Conservation (phyloP, 2,329 filamentous ascomycete genomes). For the Corynespora cassiicola region DNA sequence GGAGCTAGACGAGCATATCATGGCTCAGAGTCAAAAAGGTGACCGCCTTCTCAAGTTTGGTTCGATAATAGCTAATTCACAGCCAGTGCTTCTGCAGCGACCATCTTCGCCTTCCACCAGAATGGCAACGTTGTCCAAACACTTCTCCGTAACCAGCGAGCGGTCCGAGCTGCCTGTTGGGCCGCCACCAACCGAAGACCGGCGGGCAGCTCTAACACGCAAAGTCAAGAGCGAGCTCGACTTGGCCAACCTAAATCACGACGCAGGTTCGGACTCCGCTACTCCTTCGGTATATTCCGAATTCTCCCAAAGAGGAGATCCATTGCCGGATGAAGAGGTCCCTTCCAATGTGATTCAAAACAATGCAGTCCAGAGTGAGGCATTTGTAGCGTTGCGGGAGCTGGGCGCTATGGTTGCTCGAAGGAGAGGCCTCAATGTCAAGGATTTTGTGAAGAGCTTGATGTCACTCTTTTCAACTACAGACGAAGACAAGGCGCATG, state of each 20-base stretch:
- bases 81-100: conserved; percentile 32
- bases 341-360: conserved; percentile 8
- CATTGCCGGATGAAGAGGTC: conserved; percentile 35
- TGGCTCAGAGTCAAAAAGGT: conserved; percentile 31
- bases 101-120: conserved; percentile 45
- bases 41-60: too few species aligned
- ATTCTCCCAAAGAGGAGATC: conserved; percentile 41
- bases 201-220: conserved; percentile 25
- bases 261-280: conserved; percentile 6
- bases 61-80: background rate
- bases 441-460: conserved; percentile 40
- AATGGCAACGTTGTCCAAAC: conserved; percentile 48
- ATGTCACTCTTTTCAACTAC: conserved; percentile 36
- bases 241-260: conserved; percentile 16
- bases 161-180: conserved; percentile 40
- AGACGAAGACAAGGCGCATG: conserved; percentile 9
- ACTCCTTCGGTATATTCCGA: conserved; percentile 30
- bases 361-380: conserved; percentile 32
- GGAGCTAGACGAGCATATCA: conserved; percentile 34
- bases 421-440: conserved; percentile 40
- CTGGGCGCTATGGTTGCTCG: conserved; percentile 42
- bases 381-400: conserved; percentile 40
- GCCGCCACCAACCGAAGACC: conserved; percentile 30
- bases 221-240: conserved; percentile 40
- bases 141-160: conserved; percentile 36